Base-by-base conservation (phyloP, 441 rosid species). In the Omphalea diandra region DNA sequence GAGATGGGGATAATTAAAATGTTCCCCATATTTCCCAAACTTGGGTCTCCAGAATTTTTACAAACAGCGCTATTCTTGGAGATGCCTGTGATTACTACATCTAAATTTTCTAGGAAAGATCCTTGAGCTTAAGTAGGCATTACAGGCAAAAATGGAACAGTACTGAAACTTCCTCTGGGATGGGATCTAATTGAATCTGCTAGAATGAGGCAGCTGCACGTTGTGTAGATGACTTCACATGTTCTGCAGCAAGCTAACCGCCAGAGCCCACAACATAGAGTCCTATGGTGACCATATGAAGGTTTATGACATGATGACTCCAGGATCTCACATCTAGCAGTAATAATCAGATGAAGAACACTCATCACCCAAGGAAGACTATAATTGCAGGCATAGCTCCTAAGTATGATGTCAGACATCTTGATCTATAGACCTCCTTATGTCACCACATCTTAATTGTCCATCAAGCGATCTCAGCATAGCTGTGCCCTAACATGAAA, bases 91-190 rank as follows among this genome's bases (percentile, higher is more conserved):
- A 59, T 18, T 57, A 8, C 63, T 36, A 59, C 3, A 10, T 59
- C 40, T 9, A 35, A 35, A 6, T 59, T 35, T 33, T 59, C 27
- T 3, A 1, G 63, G 20, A 17, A 33, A 58, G 63, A 33, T 17
- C 41, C 41, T 57, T 57, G 15, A 6, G 47, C 31, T 38, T 4
- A 26, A 63, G 14, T 12, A 22, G 66, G 59, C 35, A 26, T 24
- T 38, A 15, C n/a, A 41, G 31, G 22, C 54, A 63, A 63, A 27
- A 61, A n/a, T n/a, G n/a, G n/a, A n/a, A n/a, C n/a, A n/a, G n/a
- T n/a, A n/a, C n/a, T n/a, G n/a, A n/a, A n/a, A n/a, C n/a, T n/a
- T n/a, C n/a, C n/a, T n/a, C n/a, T n/a, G n/a, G n/a, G n/a, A n/a
- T n/a, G n/a, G n/a, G n/a, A n/a, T n/a, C n/a, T n/a, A n/a, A n/a